A percentile compares a stretch with the other conserved stretches of the same genome.
Conservation (phyloP, 2,329 filamentous ascomycete genomes). For the Sporothrix protearum region DNA sequence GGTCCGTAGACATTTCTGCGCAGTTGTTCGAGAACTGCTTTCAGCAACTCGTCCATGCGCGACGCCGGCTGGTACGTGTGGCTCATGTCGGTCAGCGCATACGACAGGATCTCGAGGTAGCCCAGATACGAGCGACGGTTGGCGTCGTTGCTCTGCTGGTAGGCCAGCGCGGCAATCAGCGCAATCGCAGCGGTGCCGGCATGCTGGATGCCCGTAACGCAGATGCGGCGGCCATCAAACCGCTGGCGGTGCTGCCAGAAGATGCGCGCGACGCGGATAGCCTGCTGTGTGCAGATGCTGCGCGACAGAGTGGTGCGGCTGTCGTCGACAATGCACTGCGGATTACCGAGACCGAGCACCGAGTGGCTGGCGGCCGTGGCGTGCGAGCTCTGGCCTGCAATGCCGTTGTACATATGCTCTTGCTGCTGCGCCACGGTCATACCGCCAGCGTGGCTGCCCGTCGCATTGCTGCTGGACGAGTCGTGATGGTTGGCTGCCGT, state of each 20-base stretch:
- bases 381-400: neutral
- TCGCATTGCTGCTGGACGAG: constrained; percentile 16
- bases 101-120: constrained; percentile 52
- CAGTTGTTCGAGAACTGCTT: constrained; percentile 51
- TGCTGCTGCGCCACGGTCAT: neutral
- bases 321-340: constrained; percentile 39
- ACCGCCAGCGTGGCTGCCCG: neutral
- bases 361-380: constrained; percentile 26
- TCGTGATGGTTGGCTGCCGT: constrained; percentile 14
- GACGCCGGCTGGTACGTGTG: constrained; percentile 51
- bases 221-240: constrained; percentile 50
- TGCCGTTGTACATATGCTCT: constrained; percentile 11
- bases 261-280: constrained; percentile 50
- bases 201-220: constrained; percentile 51
- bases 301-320: constrained; percentile 46
- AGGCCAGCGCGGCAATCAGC: constrained; percentile 48
- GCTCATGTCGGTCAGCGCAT: constrained; percentile 52
- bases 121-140: constrained; percentile 41
- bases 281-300: constrained; percentile 53
- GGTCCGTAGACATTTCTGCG: constrained; percentile 33
- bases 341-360: constrained; percentile 34
- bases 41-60: constrained; percentile 51
- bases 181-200: constrained; percentile 53
- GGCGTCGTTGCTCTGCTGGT: constrained; percentile 35
- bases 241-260: constrained; percentile 54